phyloP scores from a whole-genome alignment of 305 asterid species.

The Fraxinus albicans region DNA sequence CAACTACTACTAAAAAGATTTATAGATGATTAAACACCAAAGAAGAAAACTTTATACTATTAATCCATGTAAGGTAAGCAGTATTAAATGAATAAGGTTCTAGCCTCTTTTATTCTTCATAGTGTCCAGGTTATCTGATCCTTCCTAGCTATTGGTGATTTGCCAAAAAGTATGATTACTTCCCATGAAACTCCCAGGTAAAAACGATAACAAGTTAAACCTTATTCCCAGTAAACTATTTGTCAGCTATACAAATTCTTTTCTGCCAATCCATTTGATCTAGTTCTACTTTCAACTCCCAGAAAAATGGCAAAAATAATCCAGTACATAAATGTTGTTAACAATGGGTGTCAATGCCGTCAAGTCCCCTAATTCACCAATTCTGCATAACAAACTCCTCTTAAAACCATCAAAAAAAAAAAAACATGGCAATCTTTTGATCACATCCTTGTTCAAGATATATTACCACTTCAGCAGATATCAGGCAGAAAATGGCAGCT shows the following conservation, averaged over 20 bases:
- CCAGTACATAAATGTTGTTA: not conserved
- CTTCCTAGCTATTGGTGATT: not conserved
- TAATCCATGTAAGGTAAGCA: not conserved
- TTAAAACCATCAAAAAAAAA: not conserved
- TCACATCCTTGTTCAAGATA: not conserved
- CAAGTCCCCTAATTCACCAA: not conserved
- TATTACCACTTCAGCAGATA: not conserved
- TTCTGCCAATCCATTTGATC: not conserved
- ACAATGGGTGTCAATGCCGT: not conserved
- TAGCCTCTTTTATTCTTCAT: not conserved
- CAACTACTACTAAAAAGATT: not conserved
- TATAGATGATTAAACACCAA: not conserved
- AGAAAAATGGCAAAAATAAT: not conserved
- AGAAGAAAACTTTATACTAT: not conserved
- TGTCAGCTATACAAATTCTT: not conserved
- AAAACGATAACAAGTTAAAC: not conserved
- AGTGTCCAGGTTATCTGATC: not conserved
- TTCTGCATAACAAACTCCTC: not conserved
- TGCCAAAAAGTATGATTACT: not conserved
- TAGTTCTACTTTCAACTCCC: not conserved
- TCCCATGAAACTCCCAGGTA: not conserved
- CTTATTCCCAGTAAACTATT: not conserved
- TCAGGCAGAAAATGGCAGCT: not conserved
- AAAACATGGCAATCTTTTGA: not conserved
- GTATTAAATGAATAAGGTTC: not conserved